These are phyloP conservation scores for Trichosporon asahii DNA, from an alignment of 1,284 basidiomycete species.

Conservation along the genomic window DNA sequence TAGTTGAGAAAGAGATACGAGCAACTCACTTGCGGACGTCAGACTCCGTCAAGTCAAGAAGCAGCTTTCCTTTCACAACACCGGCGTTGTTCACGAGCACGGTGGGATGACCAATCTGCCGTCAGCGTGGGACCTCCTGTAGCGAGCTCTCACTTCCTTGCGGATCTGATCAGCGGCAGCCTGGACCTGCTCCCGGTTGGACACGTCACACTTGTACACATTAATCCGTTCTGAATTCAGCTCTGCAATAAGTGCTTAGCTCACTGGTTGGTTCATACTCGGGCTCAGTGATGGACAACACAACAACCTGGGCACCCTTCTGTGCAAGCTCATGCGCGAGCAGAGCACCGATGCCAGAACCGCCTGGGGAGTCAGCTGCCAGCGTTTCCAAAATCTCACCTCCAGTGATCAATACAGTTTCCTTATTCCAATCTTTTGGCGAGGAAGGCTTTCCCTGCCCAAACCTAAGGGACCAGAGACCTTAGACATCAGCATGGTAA, in stretches of 20 bases:
- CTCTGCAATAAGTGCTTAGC: constrained; percentile 7
- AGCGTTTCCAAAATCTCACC: constrained; percentile 56
- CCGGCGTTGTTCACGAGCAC: constrained; percentile 94
- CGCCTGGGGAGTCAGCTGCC: constrained; percentile 56
- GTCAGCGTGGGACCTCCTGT: not conserved
- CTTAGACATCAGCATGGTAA: not conserved
- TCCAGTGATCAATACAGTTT: constrained; percentile 84
- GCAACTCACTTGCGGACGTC: constrained; percentile 72
- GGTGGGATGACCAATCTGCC: constrained; percentile 80
- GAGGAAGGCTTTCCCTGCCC: not conserved
- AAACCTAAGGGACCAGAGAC: not conserved
- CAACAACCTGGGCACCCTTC: constrained; percentile 74
- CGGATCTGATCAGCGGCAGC: constrained; percentile 65
- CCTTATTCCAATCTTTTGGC: constrained; percentile 62
- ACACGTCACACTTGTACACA: constrained; percentile 79
- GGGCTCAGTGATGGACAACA: constrained; percentile 72
- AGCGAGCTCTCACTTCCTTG: constrained; percentile 61
- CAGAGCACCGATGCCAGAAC: constrained; percentile 81
- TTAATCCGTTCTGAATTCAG: constrained; percentile 58
- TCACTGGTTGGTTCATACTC: constrained; percentile 53
- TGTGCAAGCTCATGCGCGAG: constrained; percentile 77
- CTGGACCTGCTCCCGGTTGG: constrained; percentile 75
- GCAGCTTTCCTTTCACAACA: constrained; percentile 81
- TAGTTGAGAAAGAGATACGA: not conserved
- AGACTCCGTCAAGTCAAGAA: constrained; percentile 70